Evolutionary conservation across 1,139 yeast genomes (phyloP), one percentile per base, ranked within the genome.

Genomic region (Kazachstania sp.): DNA sequence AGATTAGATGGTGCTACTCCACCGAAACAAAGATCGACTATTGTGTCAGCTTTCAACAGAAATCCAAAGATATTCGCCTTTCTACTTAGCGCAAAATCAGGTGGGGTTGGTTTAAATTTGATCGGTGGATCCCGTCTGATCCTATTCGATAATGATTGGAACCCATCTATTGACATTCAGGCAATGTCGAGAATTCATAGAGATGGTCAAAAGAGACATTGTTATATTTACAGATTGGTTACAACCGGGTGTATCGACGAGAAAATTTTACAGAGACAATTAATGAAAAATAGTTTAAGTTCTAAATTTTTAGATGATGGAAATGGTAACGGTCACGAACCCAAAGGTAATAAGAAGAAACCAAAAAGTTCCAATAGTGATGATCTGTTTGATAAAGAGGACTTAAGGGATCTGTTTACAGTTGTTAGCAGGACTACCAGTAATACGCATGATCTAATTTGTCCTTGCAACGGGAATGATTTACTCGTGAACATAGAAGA

Each of bases 151-250:
- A 85, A 90, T 51, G 97, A 88, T 60, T 86, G 95, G 95, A 92
- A 94, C 55, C 98, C 98, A 0, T 79, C 97, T 0, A 76, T 85
- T 12, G 99, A 92, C 63, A 66, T 85, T 29, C 99, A 92, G 64
- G 95, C 97, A 0, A 87, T 92, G 95, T 95, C 97, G 0, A 70
- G 99, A 52, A 83, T 92, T 5, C 96, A 90, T 60, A 71, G 99
- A 54, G 97, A 92, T 63, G 98, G 98, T 0, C 98, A 92, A 63
- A 74, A 67, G 46, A 74, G 69, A 45, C 90, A 88, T 0, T 95
- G 90, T 9, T 84, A 70, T 60, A 82, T 92, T 29, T 94, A 92
- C 61, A 73, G 98, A 53, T 65, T 92, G n/a, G 68, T 84, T 43
- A 83, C 90, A 0, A 79, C 95, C 0, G 98, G 98, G 0, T 81